Evolutionary conservation across 768 basidiomycete species (phyloP).

Genomic region (Cantharellus anzutake): DNA sequence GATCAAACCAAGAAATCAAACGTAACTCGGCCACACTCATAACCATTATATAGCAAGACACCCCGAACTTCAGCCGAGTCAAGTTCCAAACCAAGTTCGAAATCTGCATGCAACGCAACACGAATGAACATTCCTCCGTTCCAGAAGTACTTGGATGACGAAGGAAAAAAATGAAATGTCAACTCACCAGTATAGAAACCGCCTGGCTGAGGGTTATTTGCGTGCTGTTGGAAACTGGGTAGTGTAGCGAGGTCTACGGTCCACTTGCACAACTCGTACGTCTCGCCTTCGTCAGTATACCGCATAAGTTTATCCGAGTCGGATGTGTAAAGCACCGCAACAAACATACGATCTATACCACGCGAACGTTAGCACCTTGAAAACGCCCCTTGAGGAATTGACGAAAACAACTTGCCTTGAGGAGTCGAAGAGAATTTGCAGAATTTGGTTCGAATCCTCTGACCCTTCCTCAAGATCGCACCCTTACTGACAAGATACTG

Average conservation of each 20-base stretch:
- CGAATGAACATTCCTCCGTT: not conserved
- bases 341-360: not conserved
- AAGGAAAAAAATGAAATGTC: too few relatives aligned
- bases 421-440: slow-evolving; percentile 25
- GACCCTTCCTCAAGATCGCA: slow-evolving; percentile 67
- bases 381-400: not conserved
- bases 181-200: slow-evolving; percentile 65
- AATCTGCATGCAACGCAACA: slow-evolving; percentile 28
- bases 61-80: slow-evolving; percentile 80
- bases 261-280: slow-evolving; percentile 26
- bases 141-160: slow-evolving; percentile 16
- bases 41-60: slow-evolving; percentile 49
- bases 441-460: slow-evolving; percentile 64
- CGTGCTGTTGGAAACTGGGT: slow-evolving; percentile 59
- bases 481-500: slow-evolving; percentile 81
- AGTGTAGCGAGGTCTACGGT: slow-evolving; percentile 63
- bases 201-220: slow-evolving; percentile 28
- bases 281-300: slow-evolving; percentile 48
- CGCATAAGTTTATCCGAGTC: slow-evolving; percentile 55
- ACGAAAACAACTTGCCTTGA: slow-evolving; percentile 21
- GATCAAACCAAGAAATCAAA: slow-evolving; percentile 24
- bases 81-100: slow-evolving; percentile 66
- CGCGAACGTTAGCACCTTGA: not conserved
- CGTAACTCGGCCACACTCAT: slow-evolving; percentile 64
- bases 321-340: slow-evolving; percentile 27